Evolutionary conservation across 2,329 filamentous ascomycete genomes (phyloP).

Genomic region (Hortaea werneckii): DNA sequence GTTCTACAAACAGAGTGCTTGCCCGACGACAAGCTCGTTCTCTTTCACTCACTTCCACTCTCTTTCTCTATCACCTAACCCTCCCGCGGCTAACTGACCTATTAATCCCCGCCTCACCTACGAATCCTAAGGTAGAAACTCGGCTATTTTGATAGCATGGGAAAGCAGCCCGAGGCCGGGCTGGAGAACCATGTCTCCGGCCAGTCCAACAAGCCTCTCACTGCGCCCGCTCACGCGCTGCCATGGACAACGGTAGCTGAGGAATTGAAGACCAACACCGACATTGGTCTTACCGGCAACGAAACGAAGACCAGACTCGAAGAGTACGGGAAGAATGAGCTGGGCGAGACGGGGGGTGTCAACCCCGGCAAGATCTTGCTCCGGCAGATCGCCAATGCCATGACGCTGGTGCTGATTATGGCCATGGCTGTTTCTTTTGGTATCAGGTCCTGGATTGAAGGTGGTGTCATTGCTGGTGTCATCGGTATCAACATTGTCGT

Average conservation of each 20-base stretch:
- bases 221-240: constrained; percentile 54
- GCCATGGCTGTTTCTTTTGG: constrained; percentile 40
- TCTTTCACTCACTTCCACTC: neutral
- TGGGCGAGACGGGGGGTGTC: constrained; percentile 58
- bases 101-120: neutral
- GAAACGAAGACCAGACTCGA: constrained; percentile 51
- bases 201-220: constrained; percentile 41
- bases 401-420: constrained; percentile 54
- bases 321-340: constrained; percentile 57
- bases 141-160: neutral
- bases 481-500: constrained; percentile 37
- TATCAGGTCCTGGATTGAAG: constrained; percentile 39
- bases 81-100: neutral
- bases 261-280: constrained; percentile 52
- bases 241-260: constrained; percentile 42
- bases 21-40: neutral
- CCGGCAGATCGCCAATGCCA: constrained; percentile 66
- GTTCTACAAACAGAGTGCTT: neutral
- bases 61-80: neutral
- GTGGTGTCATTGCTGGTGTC: constrained; percentile 37
- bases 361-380: constrained; percentile 62
- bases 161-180: neutral
- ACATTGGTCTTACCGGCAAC: constrained; percentile 53
- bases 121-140: neutral
- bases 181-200: constrained; percentile 20